Base-by-base conservation (phyloP, 306 rosid genomes). In the Lathyrus aphaca region DNA sequence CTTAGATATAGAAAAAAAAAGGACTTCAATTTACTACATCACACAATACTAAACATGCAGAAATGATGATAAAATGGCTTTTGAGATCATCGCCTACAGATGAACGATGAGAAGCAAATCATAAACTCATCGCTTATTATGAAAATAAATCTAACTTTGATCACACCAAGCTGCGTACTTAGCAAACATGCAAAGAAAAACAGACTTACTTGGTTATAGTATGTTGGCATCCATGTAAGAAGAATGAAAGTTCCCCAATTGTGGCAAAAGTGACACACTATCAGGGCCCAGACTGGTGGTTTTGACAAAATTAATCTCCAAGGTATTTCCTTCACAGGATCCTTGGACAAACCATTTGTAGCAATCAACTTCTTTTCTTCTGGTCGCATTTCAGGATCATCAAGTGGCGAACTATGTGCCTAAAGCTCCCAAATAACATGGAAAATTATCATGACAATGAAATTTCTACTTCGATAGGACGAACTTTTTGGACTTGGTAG, bases 231-330 rank as follows among this genome's bases (percentile, higher is more conserved):
- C 99, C 97, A 95, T 27, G 99, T 95, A 57, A 95, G 87, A 80
- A 95, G 99, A 83, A 95, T 95, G 77, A 95, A 95, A 58, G 99
- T 95, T 64, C 99, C 99, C 99, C 99, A 95, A 71, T 95, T 95
- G 84, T 95, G 99, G 79, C 97, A 95, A 79, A 95, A 95, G 79
- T 95, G 99, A 76, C 77, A 95, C 58, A 86, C 91, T 66, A 95
- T 95, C 18, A 95, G 80, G 38, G 99, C 99, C 97, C 99, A 95
- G 9, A 95, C 97, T 15, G 99, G 99, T 57, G 92, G 39, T 74
- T 95, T 95, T 17, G 99, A 95, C 87, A 95, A 83, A 74, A 95
- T 91, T 61, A 82, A 67, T 73, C 86, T 64, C 99, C 99, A 95
- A 12, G 97, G 99, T 80, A 95, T 95, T 43, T 59, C 66, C 82